These are phyloP conservation scores for Fusarium sp. DNA, from an alignment of 2,329 filamentous ascomycete genomes.

Conservation along the genomic window DNA sequence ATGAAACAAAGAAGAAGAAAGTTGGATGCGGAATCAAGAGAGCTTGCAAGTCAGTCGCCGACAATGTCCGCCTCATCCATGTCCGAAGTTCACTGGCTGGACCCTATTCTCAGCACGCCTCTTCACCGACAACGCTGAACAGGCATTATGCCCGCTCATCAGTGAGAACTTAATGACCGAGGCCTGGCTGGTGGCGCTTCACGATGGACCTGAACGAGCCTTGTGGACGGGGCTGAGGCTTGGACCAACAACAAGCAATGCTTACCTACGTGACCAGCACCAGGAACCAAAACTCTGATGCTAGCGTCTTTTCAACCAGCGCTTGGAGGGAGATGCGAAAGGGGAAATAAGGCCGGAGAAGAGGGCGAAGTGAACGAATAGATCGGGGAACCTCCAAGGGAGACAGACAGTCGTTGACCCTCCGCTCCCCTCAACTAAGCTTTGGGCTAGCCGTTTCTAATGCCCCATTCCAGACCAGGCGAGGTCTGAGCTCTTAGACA, in stretches of 20 bases:
- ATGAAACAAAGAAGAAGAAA: background rate
- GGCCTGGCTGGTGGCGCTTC: background rate
- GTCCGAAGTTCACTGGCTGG: background rate
- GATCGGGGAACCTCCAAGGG: background rate
- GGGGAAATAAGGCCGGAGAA: background rate
- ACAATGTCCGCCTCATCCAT: background rate
- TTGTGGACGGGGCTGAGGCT: background rate
- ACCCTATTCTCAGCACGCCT: background rate
- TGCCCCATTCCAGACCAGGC: background rate
- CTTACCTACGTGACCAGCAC: background rate
- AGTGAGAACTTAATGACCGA: background rate
- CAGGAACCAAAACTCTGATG: background rate
- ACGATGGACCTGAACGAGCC: background rate
- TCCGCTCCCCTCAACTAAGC: background rate
- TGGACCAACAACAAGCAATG: background rate
- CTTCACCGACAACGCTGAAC: background rate
- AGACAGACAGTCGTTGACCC: background rate
- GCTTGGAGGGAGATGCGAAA: background rate
- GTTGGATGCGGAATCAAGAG: background rate
- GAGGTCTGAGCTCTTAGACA: conserved; percentile 20
- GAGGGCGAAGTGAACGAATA: background rate
- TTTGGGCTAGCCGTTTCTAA: conserved; percentile 7
- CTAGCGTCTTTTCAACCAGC: background rate
- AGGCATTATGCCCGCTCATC: background rate
- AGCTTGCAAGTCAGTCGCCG: background rate